A percentile compares a stretch with the other conserved stretches of the same genome.
Conservation (phyloP, 2,329 filamentous ascomycete genomes). For the Coniochaeta pulveracea region DNA sequence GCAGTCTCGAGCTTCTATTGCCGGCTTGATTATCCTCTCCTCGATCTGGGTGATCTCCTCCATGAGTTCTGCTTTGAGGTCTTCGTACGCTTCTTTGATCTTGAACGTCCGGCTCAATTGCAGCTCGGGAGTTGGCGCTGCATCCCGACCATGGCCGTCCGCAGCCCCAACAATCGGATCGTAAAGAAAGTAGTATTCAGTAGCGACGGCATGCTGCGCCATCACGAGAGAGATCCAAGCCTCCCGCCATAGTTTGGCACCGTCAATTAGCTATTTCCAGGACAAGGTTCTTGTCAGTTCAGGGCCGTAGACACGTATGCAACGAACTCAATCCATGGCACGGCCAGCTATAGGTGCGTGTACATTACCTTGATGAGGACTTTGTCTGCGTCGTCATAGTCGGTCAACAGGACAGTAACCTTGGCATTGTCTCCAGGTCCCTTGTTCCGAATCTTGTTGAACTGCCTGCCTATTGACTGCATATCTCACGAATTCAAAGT, state of each 20-base stretch:
- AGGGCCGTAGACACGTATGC: neutral
- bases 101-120: conserved; percentile 54
- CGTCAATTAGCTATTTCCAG: conserved; percentile 62
- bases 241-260: conserved; percentile 66
- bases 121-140: conserved; percentile 47
- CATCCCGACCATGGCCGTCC: conserved; percentile 40
- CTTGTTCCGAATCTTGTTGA: conserved; percentile 59
- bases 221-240: conserved; percentile 64
- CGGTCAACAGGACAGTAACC: conserved; percentile 61
- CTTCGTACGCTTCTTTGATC: conserved; percentile 56
- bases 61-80: conserved; percentile 59
- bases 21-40: conserved; percentile 55
- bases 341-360: neutral
- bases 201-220: conserved; percentile 54
- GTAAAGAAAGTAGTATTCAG: conserved; percentile 63
- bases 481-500: conserved; percentile 28
- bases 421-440: conserved; percentile 65
- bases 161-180: conserved; percentile 61
- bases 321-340: too few species aligned
- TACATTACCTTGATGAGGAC: conserved; percentile 56
- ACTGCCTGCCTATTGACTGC: conserved; percentile 64
- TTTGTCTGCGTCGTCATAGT: conserved; percentile 71
- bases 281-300: too few species aligned
- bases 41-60: conserved; percentile 65
- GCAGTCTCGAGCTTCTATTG: conserved; percentile 54